Evolutionary conservation across 2,329 filamentous ascomycete species (phyloP).

Genomic region (Xylaria sp.): DNA sequence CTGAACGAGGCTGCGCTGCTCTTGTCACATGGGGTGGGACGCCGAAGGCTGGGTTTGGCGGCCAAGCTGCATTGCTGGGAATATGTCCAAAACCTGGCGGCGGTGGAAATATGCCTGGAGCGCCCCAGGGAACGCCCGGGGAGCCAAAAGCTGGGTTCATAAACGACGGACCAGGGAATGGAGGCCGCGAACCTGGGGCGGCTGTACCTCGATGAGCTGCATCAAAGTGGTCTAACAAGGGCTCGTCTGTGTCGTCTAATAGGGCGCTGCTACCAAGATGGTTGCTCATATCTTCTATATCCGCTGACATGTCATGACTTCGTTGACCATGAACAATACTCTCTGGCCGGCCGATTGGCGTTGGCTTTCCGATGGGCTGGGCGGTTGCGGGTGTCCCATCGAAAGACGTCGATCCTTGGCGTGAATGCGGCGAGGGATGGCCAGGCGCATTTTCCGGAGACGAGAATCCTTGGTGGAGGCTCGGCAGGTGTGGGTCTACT

Average conservation of each 20-base stretch:
- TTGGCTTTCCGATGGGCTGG: constrained; percentile 79
- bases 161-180: constrained; percentile 51
- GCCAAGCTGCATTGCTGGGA: constrained; percentile 48
- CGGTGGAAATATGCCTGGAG: constrained; percentile 47
- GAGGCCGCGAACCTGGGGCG: constrained; percentile 54
- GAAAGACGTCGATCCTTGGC: constrained; percentile 75
- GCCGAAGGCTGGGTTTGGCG: constrained; percentile 41
- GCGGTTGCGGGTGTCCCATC: constrained; percentile 45
- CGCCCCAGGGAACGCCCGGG: constrained; percentile 46
- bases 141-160: constrained; percentile 48
- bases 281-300: constrained; percentile 74
- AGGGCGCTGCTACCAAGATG: constrained; percentile 92
- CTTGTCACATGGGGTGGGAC: constrained; percentile 41
- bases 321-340: constrained; percentile 67
- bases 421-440: constrained; percentile 65
- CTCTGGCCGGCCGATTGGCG: constrained; percentile 85
- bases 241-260: constrained; percentile 74
- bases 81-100: constrained; percentile 54
- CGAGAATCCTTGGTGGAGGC: constrained; percentile 48
- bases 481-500: constrained; percentile 45
- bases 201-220: constrained; percentile 56
- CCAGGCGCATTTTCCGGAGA: constrained; percentile 41
- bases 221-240: constrained; percentile 44
- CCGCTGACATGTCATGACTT: constrained; percentile 48
- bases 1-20: constrained; percentile 66